These are phyloP conservation scores for Blepharisma undulans DNA, from an alignment of 169 alveolate genomes.

Conservation along the genomic window DNA sequence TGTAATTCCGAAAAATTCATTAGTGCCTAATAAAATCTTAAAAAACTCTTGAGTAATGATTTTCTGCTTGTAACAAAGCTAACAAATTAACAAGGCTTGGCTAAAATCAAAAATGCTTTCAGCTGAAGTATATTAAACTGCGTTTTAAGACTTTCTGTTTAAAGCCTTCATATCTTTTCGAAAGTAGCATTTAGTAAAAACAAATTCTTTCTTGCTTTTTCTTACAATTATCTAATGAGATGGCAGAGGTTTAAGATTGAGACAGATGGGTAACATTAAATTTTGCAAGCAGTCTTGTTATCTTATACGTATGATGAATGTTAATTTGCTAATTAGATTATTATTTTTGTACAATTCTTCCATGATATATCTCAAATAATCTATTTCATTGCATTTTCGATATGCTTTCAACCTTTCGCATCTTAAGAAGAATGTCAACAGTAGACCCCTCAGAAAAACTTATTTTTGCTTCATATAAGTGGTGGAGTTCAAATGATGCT, in stretches of 20 bases:
- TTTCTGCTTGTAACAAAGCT: not conserved
- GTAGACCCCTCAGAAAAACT: conserved; percentile 24
- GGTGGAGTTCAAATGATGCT: conserved; percentile 26
- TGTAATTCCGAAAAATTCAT: too few species aligned
- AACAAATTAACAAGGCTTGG: too few species aligned
- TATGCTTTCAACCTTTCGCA: not conserved
- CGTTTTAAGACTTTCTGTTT: not conserved
- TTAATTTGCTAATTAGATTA: too few species aligned
- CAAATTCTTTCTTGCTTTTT: not conserved
- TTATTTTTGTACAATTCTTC: not conserved
- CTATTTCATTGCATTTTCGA: not conserved
- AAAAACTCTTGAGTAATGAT: not conserved
- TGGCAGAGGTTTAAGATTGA: not conserved
- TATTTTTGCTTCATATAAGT: not conserved
- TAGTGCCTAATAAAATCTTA: not conserved
- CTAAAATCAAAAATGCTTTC: not conserved
- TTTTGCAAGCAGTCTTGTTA: too few species aligned
- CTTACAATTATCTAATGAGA: not conserved
- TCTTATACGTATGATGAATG: too few species aligned
- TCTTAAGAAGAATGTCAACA: not conserved
- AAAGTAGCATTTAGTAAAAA: not conserved
- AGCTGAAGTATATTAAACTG: not conserved
- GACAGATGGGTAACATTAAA: not conserved
- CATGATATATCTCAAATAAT: not conserved
- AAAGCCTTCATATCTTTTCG: not conserved